Evolutionary conservation across 495 filamentous ascomycete species (phyloP), one percentile per base, ranked within the genome.

Genomic region (Venustampulla echinocandica): DNA sequence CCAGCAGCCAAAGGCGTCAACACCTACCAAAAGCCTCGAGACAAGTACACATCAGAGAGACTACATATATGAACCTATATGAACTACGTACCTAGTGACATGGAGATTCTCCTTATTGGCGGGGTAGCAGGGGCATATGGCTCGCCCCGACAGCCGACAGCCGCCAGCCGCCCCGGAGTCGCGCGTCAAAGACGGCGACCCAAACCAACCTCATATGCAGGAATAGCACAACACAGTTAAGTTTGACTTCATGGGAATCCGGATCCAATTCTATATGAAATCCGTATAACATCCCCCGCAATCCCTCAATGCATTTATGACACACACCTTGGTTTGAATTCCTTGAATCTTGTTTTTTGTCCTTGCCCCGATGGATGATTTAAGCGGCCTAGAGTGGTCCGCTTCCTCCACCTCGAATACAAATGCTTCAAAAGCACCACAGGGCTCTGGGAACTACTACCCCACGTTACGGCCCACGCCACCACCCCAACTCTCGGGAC

Each of bases 391-490:
- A 32, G 65, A 67, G 54, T 77, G 73, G 73, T 70, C 71, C 7
- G 42, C 58, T 9, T 70, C 71, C 7, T 37, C 58, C 9, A 43
- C 44, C n/a, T 65, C 71, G 30, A 58, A 66, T 49, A 43, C 47
- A 11, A 47, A 38, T 22, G 47, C 44, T 37, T 58, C 46, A 20
- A 65, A 68, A 53, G 54, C 57, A n/a, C 53, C 57, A 2, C n/a
- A 42, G 20, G 53, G 57, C 37, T 54, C 76, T 38, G 64, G 71
- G 28, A 64, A 74, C 33, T 64, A 74, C 48, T 85, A 81, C 40
- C 74, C 79, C 27, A 64, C 69, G 35, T 62, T 85, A 43, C 75
- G 74, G 32, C 79, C 80, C 50, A 80, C 67, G 2, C 75, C 82
- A 10, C 73, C 81, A 11, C 72, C 64, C 47, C 62, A 56, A 85